A percentile compares a stretch with the other conserved stretches of the same genome.
Conservation (phyloP, 345 rosid genomes). For the Raphanus sativus region DNA sequence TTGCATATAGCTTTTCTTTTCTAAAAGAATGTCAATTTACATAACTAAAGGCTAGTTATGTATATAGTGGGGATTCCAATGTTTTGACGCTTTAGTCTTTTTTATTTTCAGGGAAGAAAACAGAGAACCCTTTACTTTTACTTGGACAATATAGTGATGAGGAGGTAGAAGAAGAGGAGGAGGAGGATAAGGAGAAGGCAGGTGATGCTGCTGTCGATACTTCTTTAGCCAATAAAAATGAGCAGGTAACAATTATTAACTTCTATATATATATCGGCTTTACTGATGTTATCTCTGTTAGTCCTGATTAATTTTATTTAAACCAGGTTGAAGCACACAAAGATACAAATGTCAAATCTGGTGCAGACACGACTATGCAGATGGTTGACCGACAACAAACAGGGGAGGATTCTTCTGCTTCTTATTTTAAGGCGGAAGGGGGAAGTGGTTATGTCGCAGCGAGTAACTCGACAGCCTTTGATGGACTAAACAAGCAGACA, state of each 20-base stretch:
- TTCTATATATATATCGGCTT: background rate
- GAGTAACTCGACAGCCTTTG: constrained; percentile 25
- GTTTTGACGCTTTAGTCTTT: constrained; percentile 41
- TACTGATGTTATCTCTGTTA: constrained; percentile 14
- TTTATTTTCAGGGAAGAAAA: constrained; percentile 65
- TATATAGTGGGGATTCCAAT: constrained; percentile 28
- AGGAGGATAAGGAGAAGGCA: constrained; percentile 33
- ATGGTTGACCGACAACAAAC: constrained; percentile 37
- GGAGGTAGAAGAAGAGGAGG: constrained; percentile 63
- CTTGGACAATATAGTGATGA: constrained; percentile 96
- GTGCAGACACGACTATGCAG: constrained; percentile 36
- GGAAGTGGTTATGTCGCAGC: constrained; percentile 41
- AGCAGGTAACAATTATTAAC: constrained; percentile 51
- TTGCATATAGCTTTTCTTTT: background rate
- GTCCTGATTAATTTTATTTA: constrained; percentile 14
- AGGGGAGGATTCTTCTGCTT: constrained; percentile 37
- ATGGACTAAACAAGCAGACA: constrained; percentile 43
- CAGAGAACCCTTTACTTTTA: constrained; percentile 74
- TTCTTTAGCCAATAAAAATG: constrained; percentile 39
- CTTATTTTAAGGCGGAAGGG: constrained; percentile 30
- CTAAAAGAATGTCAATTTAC: too few relatives aligned
- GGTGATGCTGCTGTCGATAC: constrained; percentile 38
- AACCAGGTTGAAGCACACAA: constrained; percentile 49
- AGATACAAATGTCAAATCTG: constrained; percentile 37
- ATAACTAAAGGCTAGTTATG: constrained; percentile 2